phyloP scores from a whole-genome alignment of 306 rosid genomes.

The Begonia peltatifolia region DNA sequence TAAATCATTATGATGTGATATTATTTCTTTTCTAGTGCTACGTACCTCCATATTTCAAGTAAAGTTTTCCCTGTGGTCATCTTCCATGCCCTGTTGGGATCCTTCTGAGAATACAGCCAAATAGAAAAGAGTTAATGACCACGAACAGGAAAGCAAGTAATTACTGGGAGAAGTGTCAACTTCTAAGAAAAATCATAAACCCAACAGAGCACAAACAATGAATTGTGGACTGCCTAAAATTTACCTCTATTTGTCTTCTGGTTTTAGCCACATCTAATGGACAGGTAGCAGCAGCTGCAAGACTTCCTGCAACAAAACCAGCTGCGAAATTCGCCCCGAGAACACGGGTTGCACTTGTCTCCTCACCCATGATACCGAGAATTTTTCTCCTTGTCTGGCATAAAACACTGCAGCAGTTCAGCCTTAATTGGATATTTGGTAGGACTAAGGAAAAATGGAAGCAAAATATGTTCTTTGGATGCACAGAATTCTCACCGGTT shows the following conservation, averaged over 20 bases:
- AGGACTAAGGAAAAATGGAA: conserved; percentile 11
- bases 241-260: conserved; percentile 82
- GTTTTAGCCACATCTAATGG: conserved; percentile 95
- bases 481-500: conserved; percentile 50
- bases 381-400: conserved; percentile 51
- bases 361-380: conserved; percentile 46
- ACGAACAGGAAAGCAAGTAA: not conserved
- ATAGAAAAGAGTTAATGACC: not conserved
- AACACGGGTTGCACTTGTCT: conserved; percentile 35
- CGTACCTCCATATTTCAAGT: conserved; percentile 77
- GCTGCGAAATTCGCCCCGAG: conserved; percentile 80
- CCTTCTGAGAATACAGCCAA: conserved; percentile 32
- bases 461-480: conserved; percentile 2
- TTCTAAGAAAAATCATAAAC: no score
- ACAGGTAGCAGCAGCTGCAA: conserved; percentile 87
- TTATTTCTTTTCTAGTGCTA: not conserved
- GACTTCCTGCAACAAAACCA: conserved; percentile 75
- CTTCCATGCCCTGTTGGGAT: conserved; percentile 43
- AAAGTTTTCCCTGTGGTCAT: conserved; percentile 85
- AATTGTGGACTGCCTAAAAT: no score
- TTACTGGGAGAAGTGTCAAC: not conserved
- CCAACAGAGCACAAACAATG: no score
- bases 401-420: conserved; percentile 3
- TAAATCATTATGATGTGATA: no score
- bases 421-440: conserved; percentile 13